These are phyloP conservation scores for Nemania sp. DNA, from an alignment of 2,329 filamentous ascomycete species.

Conservation along the genomic window DNA sequence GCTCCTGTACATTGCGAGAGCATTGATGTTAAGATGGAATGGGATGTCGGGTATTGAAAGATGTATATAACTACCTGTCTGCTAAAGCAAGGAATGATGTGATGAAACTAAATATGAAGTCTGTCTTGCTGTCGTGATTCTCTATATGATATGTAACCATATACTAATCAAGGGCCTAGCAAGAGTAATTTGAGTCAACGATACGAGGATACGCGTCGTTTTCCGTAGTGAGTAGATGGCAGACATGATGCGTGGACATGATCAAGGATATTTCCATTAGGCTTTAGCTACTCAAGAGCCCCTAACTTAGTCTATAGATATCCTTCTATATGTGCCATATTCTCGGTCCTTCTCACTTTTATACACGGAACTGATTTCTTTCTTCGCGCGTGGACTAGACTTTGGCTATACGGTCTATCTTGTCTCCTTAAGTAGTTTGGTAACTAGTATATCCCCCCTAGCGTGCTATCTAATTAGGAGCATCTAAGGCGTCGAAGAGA, in stretches of 20 bases:
- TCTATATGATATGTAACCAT: neutral
- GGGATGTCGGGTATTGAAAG: slow-evolving; percentile 10
- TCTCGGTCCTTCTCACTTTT: too few species aligned
- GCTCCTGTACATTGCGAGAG: neutral
- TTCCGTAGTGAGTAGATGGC: too few species aligned
- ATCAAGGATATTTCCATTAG: too few species aligned
- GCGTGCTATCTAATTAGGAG: neutral
- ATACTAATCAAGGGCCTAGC: neutral
- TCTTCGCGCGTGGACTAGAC: too few species aligned
- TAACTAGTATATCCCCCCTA: too few species aligned
- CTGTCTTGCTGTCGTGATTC: neutral
- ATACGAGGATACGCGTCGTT: neutral
- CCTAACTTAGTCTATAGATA: too few species aligned
- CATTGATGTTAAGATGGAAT: neutral
- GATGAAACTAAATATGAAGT: slow-evolving; percentile 7
- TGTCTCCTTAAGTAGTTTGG: too few species aligned
- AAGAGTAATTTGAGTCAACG: neutral
- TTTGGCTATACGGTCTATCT: too few species aligned
- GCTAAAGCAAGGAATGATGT: neutral
- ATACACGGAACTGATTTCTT: too few species aligned
- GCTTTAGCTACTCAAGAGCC: too few species aligned
- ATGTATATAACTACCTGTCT: neutral
- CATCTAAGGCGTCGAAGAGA: slow-evolving; percentile 36
- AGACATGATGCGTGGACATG: too few species aligned
- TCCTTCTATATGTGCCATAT: too few species aligned